These are phyloP conservation scores for Russula ochroleuca DNA, from an alignment of 768 basidiomycete genomes.

Conservation along the genomic window DNA sequence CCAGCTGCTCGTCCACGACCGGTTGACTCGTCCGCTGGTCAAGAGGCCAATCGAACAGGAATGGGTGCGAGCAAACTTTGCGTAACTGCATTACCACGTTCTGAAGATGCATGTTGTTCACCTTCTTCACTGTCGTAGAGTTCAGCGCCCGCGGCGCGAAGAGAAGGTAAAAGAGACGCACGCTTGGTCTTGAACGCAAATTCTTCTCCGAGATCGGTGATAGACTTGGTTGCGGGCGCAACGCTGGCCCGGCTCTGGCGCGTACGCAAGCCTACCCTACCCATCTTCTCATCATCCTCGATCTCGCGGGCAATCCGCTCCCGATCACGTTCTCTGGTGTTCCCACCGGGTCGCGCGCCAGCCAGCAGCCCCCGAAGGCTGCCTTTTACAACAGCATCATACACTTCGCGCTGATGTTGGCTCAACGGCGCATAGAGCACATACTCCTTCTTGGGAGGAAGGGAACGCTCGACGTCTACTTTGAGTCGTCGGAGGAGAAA, in stretches of 20 bases:
- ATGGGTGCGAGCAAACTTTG: slow-evolving; percentile 93
- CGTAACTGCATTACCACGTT: slow-evolving; percentile 94
- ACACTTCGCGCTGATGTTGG: slow-evolving; percentile 75
- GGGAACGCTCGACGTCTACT: slow-evolving; percentile 70
- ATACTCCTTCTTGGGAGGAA: slow-evolving; percentile 94
- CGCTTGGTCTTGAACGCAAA: slow-evolving; percentile 46
- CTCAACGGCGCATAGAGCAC: slow-evolving; percentile 89
- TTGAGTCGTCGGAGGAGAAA: slow-evolving; percentile 92
- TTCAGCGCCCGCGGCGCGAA: background rate
- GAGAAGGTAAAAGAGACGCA: background rate
- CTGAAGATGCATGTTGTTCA: slow-evolving; percentile 91
- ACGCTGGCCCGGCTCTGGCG: slow-evolving; percentile 7
- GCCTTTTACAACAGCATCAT: slow-evolving; percentile 72
- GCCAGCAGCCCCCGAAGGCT: slow-evolving; percentile 57
- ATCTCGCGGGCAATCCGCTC: slow-evolving; percentile 38
- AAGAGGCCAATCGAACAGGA: slow-evolving; percentile 80
- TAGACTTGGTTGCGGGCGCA: slow-evolving; percentile 37
- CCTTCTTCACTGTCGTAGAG: slow-evolving; percentile 60
- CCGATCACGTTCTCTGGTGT: slow-evolving; percentile 35
- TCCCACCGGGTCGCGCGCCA: slow-evolving; percentile 24
- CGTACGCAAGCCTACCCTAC: slow-evolving; percentile 27
- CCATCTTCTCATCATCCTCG: slow-evolving; percentile 51
- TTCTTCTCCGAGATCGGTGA: slow-evolving; percentile 52
- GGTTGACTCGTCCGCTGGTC: slow-evolving; percentile 58
- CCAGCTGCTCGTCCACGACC: slow-evolving; percentile 71